Evolutionary conservation across 768 basidiomycete genomes (phyloP), one percentile per base, ranked within the genome.

Genomic region (Saitozyma podzolica): DNA sequence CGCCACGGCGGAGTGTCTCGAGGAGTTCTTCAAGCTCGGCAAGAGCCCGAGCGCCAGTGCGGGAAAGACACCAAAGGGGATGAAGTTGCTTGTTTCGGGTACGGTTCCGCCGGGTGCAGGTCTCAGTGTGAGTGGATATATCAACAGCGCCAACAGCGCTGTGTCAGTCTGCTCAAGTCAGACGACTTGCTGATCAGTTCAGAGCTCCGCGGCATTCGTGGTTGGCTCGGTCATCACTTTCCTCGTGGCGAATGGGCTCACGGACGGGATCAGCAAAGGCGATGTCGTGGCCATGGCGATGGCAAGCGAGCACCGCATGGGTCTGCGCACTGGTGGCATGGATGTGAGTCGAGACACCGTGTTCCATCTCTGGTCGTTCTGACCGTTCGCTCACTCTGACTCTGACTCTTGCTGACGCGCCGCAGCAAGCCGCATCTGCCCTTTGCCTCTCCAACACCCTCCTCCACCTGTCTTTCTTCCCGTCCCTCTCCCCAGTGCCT

Each of bases 21-120:
- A 48, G 9, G 37, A 45, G 47, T 65, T 65, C 56, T 66, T 63
- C 49, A 40, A 54, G 14, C 39, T 20, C 43, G 61, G 56, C 8
- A 13, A 14, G 51, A 52, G 51, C 17, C 11, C 16, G 5, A 8
- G 58, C 14, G 41, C 9, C 13, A 50, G 54, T 6, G 42, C 40
- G 39, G 40, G 40, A 37, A 53, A 51, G 20, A 40, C 62, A 8
- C 88, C 88, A 10, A 78, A 84, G 13, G 84, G 87, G 4, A 85
- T 89, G n/a, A 86, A 92, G 67, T 68, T 92, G 9, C 83, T 92
- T 5, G 86, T 91, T 10, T 86, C 87, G 0, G 93, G 93, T 0
- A 85, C 87, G 10, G 88, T 96, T 2, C 92, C 92, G 0, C 85
- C 90, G 2, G 93, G 92, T 0, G 89, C 90, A 0, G 92, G 93